Base-by-base conservation (phyloP, 805 yeast species). In the Blastobotrys chiropterorum region DNA sequence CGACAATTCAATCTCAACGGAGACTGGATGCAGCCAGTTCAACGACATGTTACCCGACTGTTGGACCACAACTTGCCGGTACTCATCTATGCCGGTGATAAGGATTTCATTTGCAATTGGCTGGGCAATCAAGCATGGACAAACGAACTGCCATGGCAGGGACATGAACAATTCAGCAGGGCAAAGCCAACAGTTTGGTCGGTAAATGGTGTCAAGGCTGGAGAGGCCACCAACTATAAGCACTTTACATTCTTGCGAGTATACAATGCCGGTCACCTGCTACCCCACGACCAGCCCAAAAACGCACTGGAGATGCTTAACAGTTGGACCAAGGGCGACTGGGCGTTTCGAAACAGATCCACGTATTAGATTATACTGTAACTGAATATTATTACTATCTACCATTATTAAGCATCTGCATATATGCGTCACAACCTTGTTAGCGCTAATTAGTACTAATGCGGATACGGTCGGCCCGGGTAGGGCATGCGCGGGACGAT, bases 61-160 rank as follows among this genome's bases (percentile, higher is more conserved):
- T 75, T 89, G 60, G 83, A 86, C 62, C 68, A 75, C 53, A 84
- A 79, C 21, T 64, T 88, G 46, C 96, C 96, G 16, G 90, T 89
- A 3, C 77, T 90, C 62, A 79, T 88, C 55, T 90, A 89, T 61
- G 96, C 96, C n/a, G 97, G 97, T 64, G 95, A 89, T 67, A 86
- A 89, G 69, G 97, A 89, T 68, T 89, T 78, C 68, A 88, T 89
- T 64, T 89, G 96, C 71, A 89, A 89, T 73, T 89, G 96, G 94
- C 75, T 89, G 58, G 97, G 96, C 59, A 86, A 88, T 71, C 80
- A 79, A 59, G 94, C 86, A 13, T 88, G 95, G 94, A 72, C 90
- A 14, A 73, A 84, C 64, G 74, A 68, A 56, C 72, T 87, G 56
- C 78, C 75, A 55, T 87, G 94, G 92, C 68, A 77, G 38, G 79